Percentiles rank a stretch among this genome's conserved stretches.
Evolutionary conservation across 2,329 filamentous ascomycete genomes (phyloP).

Genomic region (Beauveria sp.): DNA sequence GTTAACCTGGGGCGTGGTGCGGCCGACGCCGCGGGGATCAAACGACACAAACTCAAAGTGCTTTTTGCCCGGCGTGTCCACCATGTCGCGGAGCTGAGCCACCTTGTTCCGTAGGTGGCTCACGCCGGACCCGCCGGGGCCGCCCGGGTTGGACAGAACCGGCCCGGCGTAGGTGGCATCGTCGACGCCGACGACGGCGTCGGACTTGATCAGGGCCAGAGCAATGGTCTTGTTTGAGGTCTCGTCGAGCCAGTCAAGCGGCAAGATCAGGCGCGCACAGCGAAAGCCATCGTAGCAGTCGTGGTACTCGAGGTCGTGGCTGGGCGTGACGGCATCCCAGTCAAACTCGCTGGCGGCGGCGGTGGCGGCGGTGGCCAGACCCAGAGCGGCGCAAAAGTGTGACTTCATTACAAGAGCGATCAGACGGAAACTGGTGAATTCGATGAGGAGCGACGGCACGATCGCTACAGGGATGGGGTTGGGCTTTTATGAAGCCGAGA

Average conservation of each 20-base stretch:
- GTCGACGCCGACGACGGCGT: constrained; percentile 29
- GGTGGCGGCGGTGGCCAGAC: neutral
- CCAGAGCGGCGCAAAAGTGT: neutral
- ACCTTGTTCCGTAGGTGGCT: constrained; percentile 20
- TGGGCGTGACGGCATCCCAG: constrained; percentile 29
- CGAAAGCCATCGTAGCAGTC: constrained; percentile 30
- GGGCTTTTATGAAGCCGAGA: neutral
- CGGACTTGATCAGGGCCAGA: constrained; percentile 34
- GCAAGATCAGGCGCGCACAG: constrained; percentile 36
- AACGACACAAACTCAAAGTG: constrained; percentile 37
- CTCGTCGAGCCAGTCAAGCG: constrained; percentile 33
- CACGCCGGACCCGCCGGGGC: constrained; percentile 36
- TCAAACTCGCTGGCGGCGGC: constrained; percentile 22
- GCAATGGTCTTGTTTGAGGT: constrained; percentile 24
- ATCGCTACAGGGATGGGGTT: neutral
- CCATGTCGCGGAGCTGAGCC: constrained; percentile 21
- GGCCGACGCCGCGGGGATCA: constrained; percentile 35
- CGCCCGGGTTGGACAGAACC: constrained; percentile 38
- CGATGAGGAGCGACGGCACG: neutral
- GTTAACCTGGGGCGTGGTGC: constrained; percentile 29
- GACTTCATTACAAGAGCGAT: neutral
- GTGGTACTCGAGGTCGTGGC: constrained; percentile 29
- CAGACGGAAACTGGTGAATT: neutral
- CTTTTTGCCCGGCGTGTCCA: constrained; percentile 21
- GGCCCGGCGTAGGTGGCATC: constrained; percentile 34